These are phyloP conservation scores for Stachybotrys elegans DNA, from an alignment of 2,329 filamentous ascomycete genomes.

Conservation along the genomic window DNA sequence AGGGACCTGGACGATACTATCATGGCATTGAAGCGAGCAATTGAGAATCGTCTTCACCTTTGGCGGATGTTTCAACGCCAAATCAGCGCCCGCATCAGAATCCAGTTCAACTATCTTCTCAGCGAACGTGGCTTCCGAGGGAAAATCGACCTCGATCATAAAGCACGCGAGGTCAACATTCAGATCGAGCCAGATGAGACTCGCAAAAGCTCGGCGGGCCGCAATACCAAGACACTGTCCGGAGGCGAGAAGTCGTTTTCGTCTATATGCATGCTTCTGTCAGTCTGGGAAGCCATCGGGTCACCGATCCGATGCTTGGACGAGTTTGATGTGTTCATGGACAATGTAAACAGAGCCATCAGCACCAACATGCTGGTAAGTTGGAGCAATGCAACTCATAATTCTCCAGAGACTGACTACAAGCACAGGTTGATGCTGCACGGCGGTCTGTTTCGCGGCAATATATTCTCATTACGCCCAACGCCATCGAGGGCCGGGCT, in stretches of 20 bases:
- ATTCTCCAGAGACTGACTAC: too few relatives aligned
- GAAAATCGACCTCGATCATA: constrained; percentile 72
- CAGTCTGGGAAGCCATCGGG: constrained; percentile 97
- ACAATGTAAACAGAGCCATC: constrained; percentile 88
- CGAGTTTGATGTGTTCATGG: constrained; percentile 99
- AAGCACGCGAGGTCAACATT: constrained; percentile 67
- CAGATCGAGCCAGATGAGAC: constrained; percentile 69
- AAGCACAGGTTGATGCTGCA: constrained; percentile 74
- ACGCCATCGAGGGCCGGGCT: constrained; percentile 63
- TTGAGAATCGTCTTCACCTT: constrained; percentile 64
- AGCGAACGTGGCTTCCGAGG: constrained; percentile 88
- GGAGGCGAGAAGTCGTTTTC: constrained; percentile 98
- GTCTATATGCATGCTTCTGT: constrained; percentile 86
- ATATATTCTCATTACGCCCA: constrained; percentile 94
- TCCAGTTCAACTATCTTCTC: constrained; percentile 83
- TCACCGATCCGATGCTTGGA: constrained; percentile 91
- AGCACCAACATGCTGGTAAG: constrained; percentile 89
- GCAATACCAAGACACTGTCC: constrained; percentile 86
- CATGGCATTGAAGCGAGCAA: constrained; percentile 47
- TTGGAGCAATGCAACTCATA: constrained; percentile 12
- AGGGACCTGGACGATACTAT: constrained; percentile 36
- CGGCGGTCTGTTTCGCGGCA: constrained; percentile 83
- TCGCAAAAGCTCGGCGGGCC: constrained; percentile 61
- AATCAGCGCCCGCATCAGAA: constrained; percentile 81
- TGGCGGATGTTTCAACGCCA: constrained; percentile 79